These are phyloP conservation scores for Sicyos edulis DNA, from an alignment of 306 rosid species.

Conservation along the genomic window DNA sequence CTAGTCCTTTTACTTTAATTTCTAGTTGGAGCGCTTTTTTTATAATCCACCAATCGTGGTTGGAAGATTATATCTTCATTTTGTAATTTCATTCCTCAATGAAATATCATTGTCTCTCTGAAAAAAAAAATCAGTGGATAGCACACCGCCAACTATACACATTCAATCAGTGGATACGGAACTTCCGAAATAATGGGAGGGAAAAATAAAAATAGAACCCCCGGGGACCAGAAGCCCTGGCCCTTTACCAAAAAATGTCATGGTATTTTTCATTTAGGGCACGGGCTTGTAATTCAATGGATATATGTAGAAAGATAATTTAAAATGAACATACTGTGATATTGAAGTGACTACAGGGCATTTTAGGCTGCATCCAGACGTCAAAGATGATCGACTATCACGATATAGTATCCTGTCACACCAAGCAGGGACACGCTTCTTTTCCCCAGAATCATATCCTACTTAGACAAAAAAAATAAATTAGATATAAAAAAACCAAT, in stretches of 20 bases:
- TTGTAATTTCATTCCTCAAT: too few species aligned
- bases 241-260: neutral
- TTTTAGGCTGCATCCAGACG: conserved; percentile 65
- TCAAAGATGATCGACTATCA: conserved; percentile 57
- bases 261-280: neutral
- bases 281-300: conserved; percentile 19
- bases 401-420: conserved; percentile 95
- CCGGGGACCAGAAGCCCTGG: too few species aligned
- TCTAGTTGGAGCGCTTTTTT: too few species aligned
- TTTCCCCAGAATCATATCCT: conserved; percentile 98
- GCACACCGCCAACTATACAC: neutral
- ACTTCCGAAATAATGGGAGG: neutral
- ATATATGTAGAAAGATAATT: conserved; percentile 20
- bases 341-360: conserved; percentile 72
- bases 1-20: too few species aligned
- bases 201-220: too few species aligned
- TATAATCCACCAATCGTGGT: too few species aligned
- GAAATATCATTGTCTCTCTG: too few species aligned
- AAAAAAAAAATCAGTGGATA: too few species aligned
- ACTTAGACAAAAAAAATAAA: conserved; percentile 17
- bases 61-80: too few species aligned
- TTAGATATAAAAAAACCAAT: neutral
- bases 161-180: neutral
- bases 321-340: conserved; percentile 47
- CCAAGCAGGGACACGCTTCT: conserved; percentile 99